Base-by-base conservation (phyloP, 2,329 filamentous ascomycete genomes). In the Botrytis paeoniae region DNA sequence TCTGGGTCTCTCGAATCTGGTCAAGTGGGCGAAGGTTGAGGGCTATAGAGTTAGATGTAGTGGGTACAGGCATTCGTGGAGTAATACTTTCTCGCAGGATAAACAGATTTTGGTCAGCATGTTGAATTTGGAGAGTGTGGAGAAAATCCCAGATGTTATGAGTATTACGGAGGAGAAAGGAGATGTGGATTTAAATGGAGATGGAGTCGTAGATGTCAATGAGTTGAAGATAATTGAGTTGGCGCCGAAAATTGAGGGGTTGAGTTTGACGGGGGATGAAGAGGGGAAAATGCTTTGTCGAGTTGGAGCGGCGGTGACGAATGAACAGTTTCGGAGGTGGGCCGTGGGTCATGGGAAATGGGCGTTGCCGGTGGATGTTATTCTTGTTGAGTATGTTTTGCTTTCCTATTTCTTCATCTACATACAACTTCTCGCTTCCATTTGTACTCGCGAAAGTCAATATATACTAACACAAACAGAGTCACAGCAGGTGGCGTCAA, bases 401-500 rank as follows among this genome's bases (percentile, higher is more conserved):
- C 0, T 37, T 37, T 5, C 32, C 32, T 48, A 6, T 29, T 4
- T 51, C 12, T 4, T 20, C 14, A 1, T 39, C 45, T 74, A 4
- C 6, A 32, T 68, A 4, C 43, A 3, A 20, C 1, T 25, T 3
- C 25, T 65, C 8, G 29, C 43, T 1, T 12, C 3, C n/a, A n/a
- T 6, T 4, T n/a, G 9, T 22, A 59, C 59, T 41, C n/a, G 9
- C n/a, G 61, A 63, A 29, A 41, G 41, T 18, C 16, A 20, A 32
- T 43, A 37, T n/a, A 8, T 57, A 54, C 69, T 74, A 66, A 75
- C 20, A 18, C 60, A 32, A 37, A 37, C 39, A 77, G 79, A 75
- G 83, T 86, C 62, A 86, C 85, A 0, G 80, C 84, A 62, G 84
- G 84, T 14, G 85, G 85, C 3, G 81, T 82, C 10, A 86, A 85